Evolutionary conservation across 352 stramenopile species (phyloP), one percentile per base, ranked within the genome.

Genomic region (Globisporangium sylvaticum): DNA sequence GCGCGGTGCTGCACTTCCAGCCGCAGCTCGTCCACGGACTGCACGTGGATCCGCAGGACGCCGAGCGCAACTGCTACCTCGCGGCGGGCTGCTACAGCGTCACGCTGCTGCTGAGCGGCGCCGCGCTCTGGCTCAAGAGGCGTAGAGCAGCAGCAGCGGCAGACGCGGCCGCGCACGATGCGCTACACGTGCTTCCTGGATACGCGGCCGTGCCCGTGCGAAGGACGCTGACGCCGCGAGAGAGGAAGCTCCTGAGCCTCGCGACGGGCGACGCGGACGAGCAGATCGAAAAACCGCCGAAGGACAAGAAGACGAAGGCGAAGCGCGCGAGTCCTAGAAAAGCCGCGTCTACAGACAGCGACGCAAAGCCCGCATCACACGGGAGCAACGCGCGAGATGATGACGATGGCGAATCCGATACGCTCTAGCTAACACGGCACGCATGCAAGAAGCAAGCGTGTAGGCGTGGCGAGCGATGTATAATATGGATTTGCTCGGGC

Each of bases 11-110:
- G 24, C 81, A 72, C 14, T 73, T 87, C 37, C 82, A 92, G 56
- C 82, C 82, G 50, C 20, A 58, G n/a, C 88, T 88, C 56, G 64
- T 89, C 34, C 81, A 76, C 58, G 84, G 84, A 1, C 68, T 92
- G 24, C 76, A 79, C 61, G 69, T 77, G 34, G 75, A 77, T 24
- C 37, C 78, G 10, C 70, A 46, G 22, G 66, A 65, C 1, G 84
- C 82, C 6, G 81, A 87, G 70, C 46, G 65, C 61, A 90, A 92
- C 62, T 93, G 84, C 68, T 90, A 86, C 65, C 66, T 91, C 32
- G 75, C 76, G 2, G 79, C 74, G 29, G 73, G 66, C 14, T 71
- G 76, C 62, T 93, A 93, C 66, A 74, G 67, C 42, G 74, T 48
- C 37, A 68, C 83, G 4, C 79, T 84, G 32, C 27, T 90, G 29